Conservation (phyloP, 345 rosid genomes). For the Aquilaria yunnanensis region DNA sequence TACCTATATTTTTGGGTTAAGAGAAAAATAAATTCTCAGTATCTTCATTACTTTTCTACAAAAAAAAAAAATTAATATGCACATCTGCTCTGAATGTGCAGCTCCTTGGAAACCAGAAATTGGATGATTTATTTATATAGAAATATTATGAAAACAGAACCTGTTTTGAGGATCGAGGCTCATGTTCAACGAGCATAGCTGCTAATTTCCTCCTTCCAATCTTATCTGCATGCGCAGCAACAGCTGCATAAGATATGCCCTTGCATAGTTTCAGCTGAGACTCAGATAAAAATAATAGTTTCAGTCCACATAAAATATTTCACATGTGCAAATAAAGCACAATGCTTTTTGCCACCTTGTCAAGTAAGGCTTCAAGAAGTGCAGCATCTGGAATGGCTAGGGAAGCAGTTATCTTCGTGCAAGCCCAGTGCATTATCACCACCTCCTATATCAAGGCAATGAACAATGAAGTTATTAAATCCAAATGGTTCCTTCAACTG, state of each 20-base stretch:
- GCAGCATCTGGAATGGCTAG: slow-evolving; percentile 75
- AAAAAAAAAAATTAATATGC: neutral
- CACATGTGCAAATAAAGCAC: slow-evolving; percentile 11
- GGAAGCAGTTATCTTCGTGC: slow-evolving; percentile 89
- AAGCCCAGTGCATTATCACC: slow-evolving; percentile 99
- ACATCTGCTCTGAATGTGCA: too few species aligned
- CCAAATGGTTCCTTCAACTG: too few species aligned
- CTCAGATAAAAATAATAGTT: slow-evolving; percentile 12
- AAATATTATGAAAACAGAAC: slow-evolving; percentile 17
- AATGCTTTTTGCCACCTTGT: slow-evolving; percentile 51
- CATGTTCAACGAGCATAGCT: slow-evolving; percentile 95
- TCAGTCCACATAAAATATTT: slow-evolving; percentile 16
- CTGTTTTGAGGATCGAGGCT: slow-evolving; percentile 95
- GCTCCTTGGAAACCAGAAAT: neutral
- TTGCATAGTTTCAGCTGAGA: slow-evolving; percentile 82
- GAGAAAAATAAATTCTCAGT: neutral
- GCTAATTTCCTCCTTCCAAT: slow-evolving; percentile 87
- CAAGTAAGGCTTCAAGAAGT: slow-evolving; percentile 88
- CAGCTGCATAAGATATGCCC: slow-evolving; percentile 97
- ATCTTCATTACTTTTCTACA: neutral
- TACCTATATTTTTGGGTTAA: neutral
- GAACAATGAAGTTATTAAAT: neutral
- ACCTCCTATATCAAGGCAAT: slow-evolving; percentile 52
- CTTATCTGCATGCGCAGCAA: slow-evolving; percentile 98
- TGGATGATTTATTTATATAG: neutral